Evolutionary conservation across 176 grass and related monocot species (phyloP).

Genomic region (Aegilops umbellulata): DNA sequence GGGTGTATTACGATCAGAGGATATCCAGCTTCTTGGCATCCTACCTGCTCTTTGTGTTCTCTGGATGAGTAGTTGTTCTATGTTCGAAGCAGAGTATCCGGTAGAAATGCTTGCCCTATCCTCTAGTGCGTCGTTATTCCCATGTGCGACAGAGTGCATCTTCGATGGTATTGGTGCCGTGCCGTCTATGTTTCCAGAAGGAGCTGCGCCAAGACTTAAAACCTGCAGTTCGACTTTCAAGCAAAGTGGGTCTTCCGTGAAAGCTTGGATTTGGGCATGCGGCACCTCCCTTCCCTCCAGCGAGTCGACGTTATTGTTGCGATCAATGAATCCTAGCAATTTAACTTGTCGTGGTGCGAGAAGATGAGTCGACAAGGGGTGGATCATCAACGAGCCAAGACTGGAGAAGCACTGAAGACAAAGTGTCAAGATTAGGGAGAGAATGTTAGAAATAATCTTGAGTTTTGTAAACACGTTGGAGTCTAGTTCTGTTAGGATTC

Average conservation of each 20-base stretch:
- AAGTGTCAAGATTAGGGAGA: no score
- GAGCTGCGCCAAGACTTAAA: neutral
- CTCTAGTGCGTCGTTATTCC: neutral
- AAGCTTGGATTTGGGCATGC: neutral
- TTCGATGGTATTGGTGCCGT: rapidly evolving
- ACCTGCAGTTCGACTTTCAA: rapidly evolving
- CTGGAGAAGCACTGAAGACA: no score
- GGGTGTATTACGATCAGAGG: neutral
- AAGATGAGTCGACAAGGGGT: no score
- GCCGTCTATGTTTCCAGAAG: neutral
- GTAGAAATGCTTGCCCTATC: neutral
- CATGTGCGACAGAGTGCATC: neutral
- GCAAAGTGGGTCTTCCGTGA: neutral
- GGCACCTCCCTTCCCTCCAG: neutral
- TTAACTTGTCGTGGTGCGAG: no score
- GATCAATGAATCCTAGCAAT: no score
- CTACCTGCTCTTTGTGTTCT: neutral
- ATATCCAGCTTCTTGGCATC: neutral
- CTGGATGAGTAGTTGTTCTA: rapidly evolving
- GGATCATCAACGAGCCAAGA: no score
- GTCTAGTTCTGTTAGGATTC: no score
- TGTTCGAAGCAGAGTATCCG: rapidly evolving
- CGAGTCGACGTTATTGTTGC: rapidly evolving
- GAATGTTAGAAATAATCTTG: no score
- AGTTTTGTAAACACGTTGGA: no score